A percentile compares a stretch with the other conserved stretches of the same genome.
These are phyloP conservation scores for Suillus paluster DNA, from an alignment of 768 basidiomycete genomes.

Conservation along the genomic window DNA sequence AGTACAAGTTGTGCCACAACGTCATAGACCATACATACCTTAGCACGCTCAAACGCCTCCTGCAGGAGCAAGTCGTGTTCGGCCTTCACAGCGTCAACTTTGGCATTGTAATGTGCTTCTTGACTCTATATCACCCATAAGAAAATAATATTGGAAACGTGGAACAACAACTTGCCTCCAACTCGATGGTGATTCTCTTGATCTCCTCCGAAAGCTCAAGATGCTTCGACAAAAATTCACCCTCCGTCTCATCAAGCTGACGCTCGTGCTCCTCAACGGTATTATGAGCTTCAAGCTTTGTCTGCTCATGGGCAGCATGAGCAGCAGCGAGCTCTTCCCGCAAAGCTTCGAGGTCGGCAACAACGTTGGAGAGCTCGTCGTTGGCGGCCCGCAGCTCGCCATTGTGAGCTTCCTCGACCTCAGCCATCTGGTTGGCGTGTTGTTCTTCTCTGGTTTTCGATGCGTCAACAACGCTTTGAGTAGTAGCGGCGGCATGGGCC, in stretches of 20 bases:
- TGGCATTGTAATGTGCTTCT: constrained; percentile 68
- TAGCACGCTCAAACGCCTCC: constrained; percentile 78
- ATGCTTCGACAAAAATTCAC: constrained; percentile 51
- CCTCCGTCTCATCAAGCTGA: constrained; percentile 57
- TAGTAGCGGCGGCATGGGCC: constrained; percentile 48
- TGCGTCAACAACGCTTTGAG: constrained; percentile 52
- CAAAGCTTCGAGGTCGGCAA: constrained; percentile 49
- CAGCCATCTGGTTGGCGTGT: constrained; percentile 42
- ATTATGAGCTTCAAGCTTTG: constrained; percentile 47
- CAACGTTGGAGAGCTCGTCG: constrained; percentile 48
- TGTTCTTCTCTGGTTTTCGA: constrained; percentile 53
- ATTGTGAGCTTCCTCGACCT: constrained; percentile 47
- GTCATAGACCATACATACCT: constrained; percentile 49
- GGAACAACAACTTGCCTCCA: constrained; percentile 55
- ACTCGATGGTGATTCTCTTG: constrained; percentile 57
- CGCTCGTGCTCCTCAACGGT: constrained; percentile 51
- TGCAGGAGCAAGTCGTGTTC: constrained; percentile 66
- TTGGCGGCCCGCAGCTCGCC: constrained; percentile 48
- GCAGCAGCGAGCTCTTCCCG: constrained; percentile 51
- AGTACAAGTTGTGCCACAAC: background rate
- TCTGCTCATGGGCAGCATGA: constrained; percentile 51
- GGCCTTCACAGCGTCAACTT: constrained; percentile 65
- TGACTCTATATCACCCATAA: constrained; percentile 51
- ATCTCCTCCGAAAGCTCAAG: constrained; percentile 60
- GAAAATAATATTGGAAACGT: background rate